Base-by-base conservation (phyloP, 2,329 filamentous ascomycete genomes). In the Hypoxylon sp. region DNA sequence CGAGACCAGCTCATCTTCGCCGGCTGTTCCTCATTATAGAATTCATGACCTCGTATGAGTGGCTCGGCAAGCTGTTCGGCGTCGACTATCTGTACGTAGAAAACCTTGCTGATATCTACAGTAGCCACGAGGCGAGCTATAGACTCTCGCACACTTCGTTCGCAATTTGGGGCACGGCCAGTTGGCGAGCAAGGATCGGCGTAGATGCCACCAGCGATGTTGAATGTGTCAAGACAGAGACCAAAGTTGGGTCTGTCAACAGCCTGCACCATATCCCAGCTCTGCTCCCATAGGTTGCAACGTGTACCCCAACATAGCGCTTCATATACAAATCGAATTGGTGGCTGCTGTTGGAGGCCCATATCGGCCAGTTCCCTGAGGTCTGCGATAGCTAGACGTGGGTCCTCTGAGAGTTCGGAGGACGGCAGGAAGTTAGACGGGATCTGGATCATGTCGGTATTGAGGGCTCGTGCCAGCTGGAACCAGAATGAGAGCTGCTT, bases 21-120 rank as follows among this genome's bases (percentile, higher is more conserved):
- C 14, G 85, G 86, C 78, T 92, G 90, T 3, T 82, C 84, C 0
- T 83, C 77, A 8, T 86, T 81, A 79, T 91, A 86, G 73, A 87
- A 91, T 5, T 81, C 77, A 75, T 93, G 90, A 1, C 83, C 84
- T 19, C 83, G 76, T 2, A 84, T 73, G 8, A 94, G 78, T 0
- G 92, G 91, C 10, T 80, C 73, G 0, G 78, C 74, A 3, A 94
- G 82, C 3, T 85, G 83, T 77, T 93, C 91, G 0, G 88, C 92
- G 74, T 95, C 92, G 4, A 92, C 92, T 6, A 94, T 85, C 76
- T 95, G 93, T 1, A 95, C 83, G 73, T 92, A 93, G 73, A 94
- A 93, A 0, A 95, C 83, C 77, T 91, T 93, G 46, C 81, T 78
- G 1, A 87, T 82, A 67, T 93, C 87, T 5, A 94, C 80, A 0